Evolutionary conservation across 2,329 filamentous ascomycete species (phyloP), one percentile per base, ranked within the genome.

Genomic region (Colletotrichum orbiculare): DNA sequence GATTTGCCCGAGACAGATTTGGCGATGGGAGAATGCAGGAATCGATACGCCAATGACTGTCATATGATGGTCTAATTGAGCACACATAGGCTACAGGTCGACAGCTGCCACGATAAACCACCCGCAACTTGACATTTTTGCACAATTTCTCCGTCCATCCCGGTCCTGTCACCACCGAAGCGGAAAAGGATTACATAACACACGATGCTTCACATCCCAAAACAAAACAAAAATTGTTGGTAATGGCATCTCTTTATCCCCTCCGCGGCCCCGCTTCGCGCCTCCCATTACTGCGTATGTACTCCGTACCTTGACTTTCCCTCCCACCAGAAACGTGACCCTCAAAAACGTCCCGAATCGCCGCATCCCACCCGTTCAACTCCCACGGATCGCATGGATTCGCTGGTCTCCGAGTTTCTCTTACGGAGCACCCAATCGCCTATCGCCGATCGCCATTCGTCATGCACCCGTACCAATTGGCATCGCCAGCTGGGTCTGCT

Each of bases 391-490:
- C 39, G 46, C 59, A 57, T 62, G 56, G 56, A 39, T 60, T 39
- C 34, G 56, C 56, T 60, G 17, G 56, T 53, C 33, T 25, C n/a
- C 34, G 6, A 37, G 6, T 38, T 15, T 47, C 39, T 56, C 42
- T 48, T 25, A 25, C 25, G 25, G 25, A 25, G 39, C n/a, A 50
- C 12, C 35, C 37, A 58, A 60, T 54, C 49, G 37, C 61, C 61
- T 54, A 60, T 64, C 61, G 49, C 61, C 61, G 13, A 15, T 42
- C 9, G 34, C 34, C 33, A 25, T 12, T n/a, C 35, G 9, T 37
- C 38, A 33, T 13, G 13, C 50, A 64, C 43, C 50, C 56, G 50
- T 61, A 37, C 50, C 57, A 61, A 55, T 61, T 55, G 57, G 54
- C 41, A 25, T 13, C 13, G 38, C 43, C 42, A n/a, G 37, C 45